Percentiles rank a stretch among this genome's conserved stretches.
Conservation (phyloP, 1,284 basidiomycete genomes). For the Athelia psychrophila region DNA sequence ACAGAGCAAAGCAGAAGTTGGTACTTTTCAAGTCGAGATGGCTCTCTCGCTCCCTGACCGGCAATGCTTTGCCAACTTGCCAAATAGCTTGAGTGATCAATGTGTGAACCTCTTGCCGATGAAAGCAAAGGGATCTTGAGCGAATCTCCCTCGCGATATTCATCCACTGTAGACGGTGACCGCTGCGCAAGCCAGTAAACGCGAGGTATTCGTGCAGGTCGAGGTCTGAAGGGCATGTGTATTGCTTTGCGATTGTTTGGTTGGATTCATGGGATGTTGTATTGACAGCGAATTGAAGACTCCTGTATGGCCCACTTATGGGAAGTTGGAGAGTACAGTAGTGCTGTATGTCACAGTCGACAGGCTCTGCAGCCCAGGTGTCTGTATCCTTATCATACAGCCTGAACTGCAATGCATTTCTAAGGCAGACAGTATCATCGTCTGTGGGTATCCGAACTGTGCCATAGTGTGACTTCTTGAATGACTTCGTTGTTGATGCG, state of each 20-base stretch:
- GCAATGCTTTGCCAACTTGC: slow-evolving; percentile 35
- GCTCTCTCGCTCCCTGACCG: slow-evolving; percentile 21
- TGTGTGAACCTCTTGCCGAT: slow-evolving; percentile 32
- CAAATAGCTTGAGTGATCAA: slow-evolving; percentile 38
- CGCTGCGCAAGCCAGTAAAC: slow-evolving; percentile 41
- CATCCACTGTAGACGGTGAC: slow-evolving; percentile 43
- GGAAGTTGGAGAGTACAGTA: slow-evolving; percentile 29
- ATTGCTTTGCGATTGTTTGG: slow-evolving; percentile 38
- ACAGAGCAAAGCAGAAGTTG: slow-evolving; percentile 30
- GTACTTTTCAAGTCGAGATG: slow-evolving; percentile 29
- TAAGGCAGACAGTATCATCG: slow-evolving; percentile 11
- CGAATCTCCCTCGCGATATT: slow-evolving; percentile 43
- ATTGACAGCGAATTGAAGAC: slow-evolving; percentile 34
- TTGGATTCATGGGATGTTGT: slow-evolving; percentile 39
- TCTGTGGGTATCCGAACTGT: slow-evolving; percentile 10
- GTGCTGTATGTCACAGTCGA: slow-evolving; percentile 1
- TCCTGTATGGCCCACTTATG: slow-evolving; percentile 26
- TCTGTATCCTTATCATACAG: slow-evolving; percentile 13
- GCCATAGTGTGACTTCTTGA: slow-evolving; percentile 19
- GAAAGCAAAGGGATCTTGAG: slow-evolving; percentile 32
- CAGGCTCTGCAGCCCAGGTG: slow-evolving; percentile 8
- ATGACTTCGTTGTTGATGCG: slow-evolving; percentile 24
- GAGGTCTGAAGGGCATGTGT: slow-evolving; percentile 31
- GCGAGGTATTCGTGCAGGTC: slow-evolving; percentile 40
- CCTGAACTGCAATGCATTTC: slow-evolving; percentile 16